These are phyloP conservation scores for Podospora australis DNA, from an alignment of 495 filamentous ascomycete genomes.

Conservation along the genomic window DNA sequence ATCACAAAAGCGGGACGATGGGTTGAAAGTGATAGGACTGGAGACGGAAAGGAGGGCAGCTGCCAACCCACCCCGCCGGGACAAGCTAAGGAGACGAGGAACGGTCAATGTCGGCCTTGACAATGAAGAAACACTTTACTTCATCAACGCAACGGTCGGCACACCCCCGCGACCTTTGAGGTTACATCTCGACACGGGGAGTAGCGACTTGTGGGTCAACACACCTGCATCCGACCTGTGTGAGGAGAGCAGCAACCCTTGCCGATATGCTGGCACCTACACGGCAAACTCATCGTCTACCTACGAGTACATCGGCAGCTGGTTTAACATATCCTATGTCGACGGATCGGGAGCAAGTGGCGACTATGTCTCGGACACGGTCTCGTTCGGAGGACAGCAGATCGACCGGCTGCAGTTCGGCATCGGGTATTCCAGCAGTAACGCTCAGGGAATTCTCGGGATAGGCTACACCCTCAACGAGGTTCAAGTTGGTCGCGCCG, in stretches of 20 bases:
- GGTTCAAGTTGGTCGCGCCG: conserved; percentile 60
- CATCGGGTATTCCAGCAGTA: conserved; percentile 68
- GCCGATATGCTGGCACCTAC: conserved; percentile 58
- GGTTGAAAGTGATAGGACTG: conserved; percentile 42
- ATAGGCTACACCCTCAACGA: conserved; percentile 86
- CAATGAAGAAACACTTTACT: conserved; percentile 59
- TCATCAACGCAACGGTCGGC: conserved; percentile 64
- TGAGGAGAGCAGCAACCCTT: conserved; percentile 36
- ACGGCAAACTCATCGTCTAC: conserved; percentile 71
- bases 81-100: conserved; percentile 41
- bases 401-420: conserved; percentile 75
- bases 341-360: conserved; percentile 76
- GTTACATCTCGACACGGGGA: conserved; percentile 74
- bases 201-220: conserved; percentile 88
- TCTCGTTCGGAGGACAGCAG: conserved; percentile 57
- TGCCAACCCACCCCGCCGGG: conserved; percentile 34
- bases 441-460: conserved; percentile 75
- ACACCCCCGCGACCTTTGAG: conserved; percentile 60
- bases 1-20: conserved; percentile 13
- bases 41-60: conserved; percentile 37
- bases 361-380: conserved; percentile 76
- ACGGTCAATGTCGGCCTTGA: conserved; percentile 37
- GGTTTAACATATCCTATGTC: conserved; percentile 90
- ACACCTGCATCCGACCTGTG: conserved; percentile 59
- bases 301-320: conserved; percentile 64